Percentiles rank a stretch among this genome's conserved stretches.
These are phyloP conservation scores for Obba rivulosa DNA, from an alignment of 768 basidiomycete species.

Conservation along the genomic window DNA sequence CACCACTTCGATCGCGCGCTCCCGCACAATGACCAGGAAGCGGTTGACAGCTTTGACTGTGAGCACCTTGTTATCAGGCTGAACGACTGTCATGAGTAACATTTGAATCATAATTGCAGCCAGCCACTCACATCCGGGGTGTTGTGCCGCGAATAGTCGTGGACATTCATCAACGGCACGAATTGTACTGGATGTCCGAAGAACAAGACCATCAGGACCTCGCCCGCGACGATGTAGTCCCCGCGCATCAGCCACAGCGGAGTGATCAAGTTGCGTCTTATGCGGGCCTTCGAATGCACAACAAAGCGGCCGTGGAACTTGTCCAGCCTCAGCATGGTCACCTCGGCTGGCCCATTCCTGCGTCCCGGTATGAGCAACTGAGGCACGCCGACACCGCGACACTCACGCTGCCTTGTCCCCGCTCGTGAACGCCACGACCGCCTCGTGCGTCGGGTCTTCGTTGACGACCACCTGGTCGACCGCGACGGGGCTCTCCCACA, in stretches of 20 bases:
- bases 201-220: slow-evolving; percentile 17
- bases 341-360: slow-evolving; percentile 7
- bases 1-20: slow-evolving; percentile 20
- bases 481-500: slow-evolving; percentile 13
- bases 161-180: background rate
- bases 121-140: background rate
- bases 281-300: slow-evolving; percentile 11
- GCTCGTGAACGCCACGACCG: slow-evolving; percentile 18
- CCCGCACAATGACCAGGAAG: slow-evolving; percentile 24
- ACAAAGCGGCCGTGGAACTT: slow-evolving; percentile 26
- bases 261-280: slow-evolving; percentile 6
- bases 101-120: background rate
- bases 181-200: background rate
- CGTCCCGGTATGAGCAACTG: background rate
- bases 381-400: background rate
- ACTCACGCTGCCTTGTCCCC: slow-evolving; percentile 14
- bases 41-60: slow-evolving; percentile 23
- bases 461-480: slow-evolving; percentile 26
- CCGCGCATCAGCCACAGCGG: slow-evolving; percentile 18
- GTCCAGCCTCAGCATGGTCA: slow-evolving; percentile 23
- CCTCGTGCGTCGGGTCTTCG: slow-evolving; percentile 21
- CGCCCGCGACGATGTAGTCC: slow-evolving; percentile 18
- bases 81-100: background rate
- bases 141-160: background rate
- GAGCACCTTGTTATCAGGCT: slow-evolving; percentile 15